Evolutionary conservation across 176 grass and related monocot species (phyloP).

Genomic region (Metroxylon sagu): DNA sequence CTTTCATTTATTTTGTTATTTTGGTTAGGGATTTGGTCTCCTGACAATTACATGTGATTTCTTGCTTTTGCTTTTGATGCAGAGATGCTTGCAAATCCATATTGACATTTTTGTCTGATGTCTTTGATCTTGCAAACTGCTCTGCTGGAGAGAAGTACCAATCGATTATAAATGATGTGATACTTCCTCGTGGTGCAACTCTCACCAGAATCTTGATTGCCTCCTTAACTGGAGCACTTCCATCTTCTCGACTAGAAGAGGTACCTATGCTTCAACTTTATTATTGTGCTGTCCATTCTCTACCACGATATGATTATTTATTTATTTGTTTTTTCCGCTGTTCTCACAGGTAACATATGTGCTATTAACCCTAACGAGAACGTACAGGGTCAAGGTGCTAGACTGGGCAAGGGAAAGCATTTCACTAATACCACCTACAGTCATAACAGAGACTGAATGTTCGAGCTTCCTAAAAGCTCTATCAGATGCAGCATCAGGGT

Average conservation of each 20-base stretch:
- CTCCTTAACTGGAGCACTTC: constrained; percentile 74
- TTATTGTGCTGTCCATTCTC: too few species aligned
- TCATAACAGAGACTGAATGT: constrained; percentile 71
- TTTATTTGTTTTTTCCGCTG: constrained; percentile 4
- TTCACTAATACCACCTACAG: constrained; percentile 64
- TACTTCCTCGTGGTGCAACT: constrained; percentile 73
- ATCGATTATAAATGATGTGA: constrained; percentile 49
- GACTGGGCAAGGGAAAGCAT: constrained; percentile 77
- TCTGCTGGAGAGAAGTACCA: constrained; percentile 56
- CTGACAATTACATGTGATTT: constrained; percentile 4
- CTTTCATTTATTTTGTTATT: too few species aligned
- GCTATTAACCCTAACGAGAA: constrained; percentile 70
- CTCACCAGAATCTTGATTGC: constrained; percentile 96
- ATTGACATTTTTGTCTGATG: constrained; percentile 79
- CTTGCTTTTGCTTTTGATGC: not conserved
- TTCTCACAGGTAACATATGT: constrained; percentile 66
- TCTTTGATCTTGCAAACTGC: constrained; percentile 83
- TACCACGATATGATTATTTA: not conserved
- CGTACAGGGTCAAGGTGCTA: constrained; percentile 59
- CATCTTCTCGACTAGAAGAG: constrained; percentile 86
- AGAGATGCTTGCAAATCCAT: constrained; percentile 98
- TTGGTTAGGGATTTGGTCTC: too few species aligned
- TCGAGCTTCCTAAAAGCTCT: constrained; percentile 62
- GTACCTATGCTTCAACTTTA: constrained; percentile 16
- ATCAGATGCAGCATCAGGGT: constrained; percentile 69